These are phyloP conservation scores for Trifolium dubium DNA, from an alignment of 306 rosid genomes.

Conservation along the genomic window DNA sequence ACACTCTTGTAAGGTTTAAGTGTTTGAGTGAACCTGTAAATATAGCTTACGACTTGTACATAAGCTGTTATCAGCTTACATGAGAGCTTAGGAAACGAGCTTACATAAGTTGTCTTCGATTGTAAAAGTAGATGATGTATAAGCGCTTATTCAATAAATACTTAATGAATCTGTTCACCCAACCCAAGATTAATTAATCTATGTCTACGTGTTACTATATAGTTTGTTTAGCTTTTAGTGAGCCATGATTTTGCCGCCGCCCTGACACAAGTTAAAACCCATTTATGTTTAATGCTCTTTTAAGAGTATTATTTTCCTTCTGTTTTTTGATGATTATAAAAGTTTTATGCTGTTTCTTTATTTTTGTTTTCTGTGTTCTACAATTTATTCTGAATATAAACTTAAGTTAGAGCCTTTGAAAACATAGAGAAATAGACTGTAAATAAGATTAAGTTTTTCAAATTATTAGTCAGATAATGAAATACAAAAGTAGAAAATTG, in stretches of 20 bases:
- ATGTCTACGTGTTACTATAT: not conserved
- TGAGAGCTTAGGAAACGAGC: not conserved
- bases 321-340: not conserved
- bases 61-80: not conserved
- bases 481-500: not conserved
- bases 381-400: not conserved
- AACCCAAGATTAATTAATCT: no score
- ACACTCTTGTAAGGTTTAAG: not conserved
- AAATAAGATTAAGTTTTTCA: slow-evolving; percentile 1
- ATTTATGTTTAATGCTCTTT: not conserved
- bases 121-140: not conserved
- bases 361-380: not conserved
- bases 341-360: not conserved
- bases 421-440: not conserved
- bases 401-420: not conserved
- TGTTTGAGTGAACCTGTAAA: not conserved
- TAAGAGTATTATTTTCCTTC: not conserved
- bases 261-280: not conserved
- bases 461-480: not conserved
- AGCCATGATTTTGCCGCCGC: not conserved
- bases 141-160: not conserved
- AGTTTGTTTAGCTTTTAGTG: not conserved
- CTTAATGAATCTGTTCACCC: not conserved
- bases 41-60: not conserved
- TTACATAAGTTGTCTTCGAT: not conserved